Evolutionary conservation across 805 yeast genomes (phyloP).

Genomic region (Candida silvatica): DNA sequence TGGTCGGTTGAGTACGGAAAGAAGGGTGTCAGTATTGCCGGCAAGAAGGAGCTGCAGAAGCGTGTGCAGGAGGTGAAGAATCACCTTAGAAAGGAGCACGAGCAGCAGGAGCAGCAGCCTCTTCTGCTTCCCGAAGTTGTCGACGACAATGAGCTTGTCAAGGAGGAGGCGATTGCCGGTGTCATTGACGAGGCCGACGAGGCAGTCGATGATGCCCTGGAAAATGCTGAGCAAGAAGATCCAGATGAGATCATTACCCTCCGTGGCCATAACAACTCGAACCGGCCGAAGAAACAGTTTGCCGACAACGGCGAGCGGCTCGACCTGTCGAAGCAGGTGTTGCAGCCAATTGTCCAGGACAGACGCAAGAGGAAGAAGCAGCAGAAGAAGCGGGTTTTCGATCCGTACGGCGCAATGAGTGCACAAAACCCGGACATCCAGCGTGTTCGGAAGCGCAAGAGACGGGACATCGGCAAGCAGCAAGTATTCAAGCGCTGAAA

Average conservation of each 20-base stretch:
- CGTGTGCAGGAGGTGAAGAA: background rate
- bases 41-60: background rate
- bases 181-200: constrained; percentile 1
- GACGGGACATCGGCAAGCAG: constrained; percentile 19
- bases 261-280: constrained; percentile 16
- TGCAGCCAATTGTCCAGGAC: constrained; percentile 7
- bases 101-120: constrained; percentile 2
- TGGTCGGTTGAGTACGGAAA: background rate
- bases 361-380: constrained; percentile 12
- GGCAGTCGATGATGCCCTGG: constrained; percentile 12
- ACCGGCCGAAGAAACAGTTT: constrained; percentile 9
- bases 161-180: background rate
- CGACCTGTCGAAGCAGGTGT: constrained; percentile 20
- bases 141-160: background rate
- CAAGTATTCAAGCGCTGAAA: constrained; percentile 19
- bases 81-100: constrained; percentile 3
- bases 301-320: constrained; percentile 16
- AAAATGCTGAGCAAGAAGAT: constrained; percentile 13
- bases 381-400: constrained; percentile 36
- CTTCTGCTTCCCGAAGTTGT: constrained; percentile 1
- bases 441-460: constrained; percentile 19
- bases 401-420: constrained; percentile 42
- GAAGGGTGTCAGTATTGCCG: background rate
- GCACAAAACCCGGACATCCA: constrained; percentile 13
- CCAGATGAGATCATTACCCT: constrained; percentile 24